These are phyloP conservation scores for Metschnikowia gelsemii DNA, from an alignment of 805 yeast species.

Conservation along the genomic window DNA sequence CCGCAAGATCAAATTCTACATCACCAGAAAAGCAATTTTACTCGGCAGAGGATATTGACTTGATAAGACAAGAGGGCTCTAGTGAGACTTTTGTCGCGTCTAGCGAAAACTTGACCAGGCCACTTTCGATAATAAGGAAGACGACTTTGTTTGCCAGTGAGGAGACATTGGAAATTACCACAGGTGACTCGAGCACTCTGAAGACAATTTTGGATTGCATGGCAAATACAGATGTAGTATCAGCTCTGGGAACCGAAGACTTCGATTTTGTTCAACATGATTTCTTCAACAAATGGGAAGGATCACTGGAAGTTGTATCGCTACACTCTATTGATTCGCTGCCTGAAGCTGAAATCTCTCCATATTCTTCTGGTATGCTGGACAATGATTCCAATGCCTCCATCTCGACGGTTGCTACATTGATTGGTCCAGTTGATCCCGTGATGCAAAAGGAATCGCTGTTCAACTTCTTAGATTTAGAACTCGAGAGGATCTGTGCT, in stretches of 20 bases:
- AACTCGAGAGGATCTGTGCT: conserved; percentile 16
- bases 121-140: conserved; percentile 9
- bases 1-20: conserved; percentile 18
- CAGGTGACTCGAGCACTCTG: background rate
- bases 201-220: background rate
- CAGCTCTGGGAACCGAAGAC: conserved; percentile 3
- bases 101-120: conserved; percentile 7
- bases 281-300: background rate
- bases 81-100: conserved; percentile 16
- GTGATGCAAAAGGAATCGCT: conserved; percentile 15
- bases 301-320: conserved; percentile 11
- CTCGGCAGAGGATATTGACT: conserved; percentile 27
- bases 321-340: conserved; percentile 18
- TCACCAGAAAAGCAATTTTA: conserved; percentile 22
- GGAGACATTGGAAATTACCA: conserved; percentile 1
- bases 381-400: conserved; percentile 29
- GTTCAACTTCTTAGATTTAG: conserved; percentile 15
- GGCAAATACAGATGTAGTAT: background rate
- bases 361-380: conserved; percentile 12
- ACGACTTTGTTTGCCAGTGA: background rate
- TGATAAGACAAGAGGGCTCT: conserved; percentile 12
- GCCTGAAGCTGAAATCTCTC: conserved; percentile 12
- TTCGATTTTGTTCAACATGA: conserved; percentile 4
- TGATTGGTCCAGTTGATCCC: conserved; percentile 15
- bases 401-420: conserved; percentile 33